phyloP scores from a whole-genome alignment of 306 rosid genomes.

The Vigna angularis region DNA sequence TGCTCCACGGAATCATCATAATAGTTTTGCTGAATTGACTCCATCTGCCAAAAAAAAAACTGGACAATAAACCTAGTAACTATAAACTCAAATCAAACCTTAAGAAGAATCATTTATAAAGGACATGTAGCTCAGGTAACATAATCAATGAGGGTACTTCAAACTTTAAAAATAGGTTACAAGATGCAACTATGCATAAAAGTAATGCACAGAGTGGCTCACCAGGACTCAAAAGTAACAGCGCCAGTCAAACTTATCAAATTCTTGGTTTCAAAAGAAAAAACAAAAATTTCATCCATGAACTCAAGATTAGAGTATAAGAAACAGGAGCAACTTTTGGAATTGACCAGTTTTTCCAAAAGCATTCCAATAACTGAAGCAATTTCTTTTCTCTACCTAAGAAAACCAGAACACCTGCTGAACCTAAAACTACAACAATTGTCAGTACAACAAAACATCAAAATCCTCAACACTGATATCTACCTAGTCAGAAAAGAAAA shows the following conservation, averaged over 20 bases:
- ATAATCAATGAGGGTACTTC: slow-evolving; percentile 28
- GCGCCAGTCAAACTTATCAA: neutral
- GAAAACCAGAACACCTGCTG: slow-evolving; percentile 1
- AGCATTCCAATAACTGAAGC: neutral
- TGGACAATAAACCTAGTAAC: slow-evolving; percentile 11
- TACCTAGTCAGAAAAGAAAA: slow-evolving; percentile 34
- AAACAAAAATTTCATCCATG: neutral
- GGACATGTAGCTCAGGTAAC: slow-evolving; percentile 31
- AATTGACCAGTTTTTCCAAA: neutral
- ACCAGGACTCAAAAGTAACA: neutral
- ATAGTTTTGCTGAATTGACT: slow-evolving; percentile 46
- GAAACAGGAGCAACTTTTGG: neutral
- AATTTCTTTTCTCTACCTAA: neutral
- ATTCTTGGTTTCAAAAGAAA: neutral
- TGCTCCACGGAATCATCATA: slow-evolving; percentile 48
- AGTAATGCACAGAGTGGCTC: slow-evolving; percentile 24
- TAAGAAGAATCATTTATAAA: slow-evolving; percentile 33
- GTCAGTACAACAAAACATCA: slow-evolving; percentile 17
- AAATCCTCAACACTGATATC: slow-evolving; percentile 1
- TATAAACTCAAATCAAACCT: slow-evolving; percentile 22
- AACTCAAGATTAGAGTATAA: neutral
- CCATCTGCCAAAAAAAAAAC: slow-evolving; percentile 53
- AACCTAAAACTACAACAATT: slow-evolving; percentile 2
- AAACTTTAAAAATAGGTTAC: slow-evolving; percentile 14
- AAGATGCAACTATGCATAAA: slow-evolving; percentile 18